Conservation (phyloP, 2,329 filamentous ascomycete species). For the Pseudohalonectria lignicola region DNA sequence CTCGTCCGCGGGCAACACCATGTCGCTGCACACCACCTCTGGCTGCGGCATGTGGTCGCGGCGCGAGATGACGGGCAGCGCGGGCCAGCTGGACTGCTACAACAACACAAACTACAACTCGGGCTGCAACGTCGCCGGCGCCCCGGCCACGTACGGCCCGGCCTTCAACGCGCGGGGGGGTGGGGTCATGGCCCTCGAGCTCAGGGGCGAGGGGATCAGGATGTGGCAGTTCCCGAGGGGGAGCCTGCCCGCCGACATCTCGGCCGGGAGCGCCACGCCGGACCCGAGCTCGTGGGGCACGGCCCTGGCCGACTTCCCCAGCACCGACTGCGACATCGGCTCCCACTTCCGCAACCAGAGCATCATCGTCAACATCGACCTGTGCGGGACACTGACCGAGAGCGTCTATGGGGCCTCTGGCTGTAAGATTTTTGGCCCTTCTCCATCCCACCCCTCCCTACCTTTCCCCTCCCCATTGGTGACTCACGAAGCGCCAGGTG, state of each 20-base stretch:
- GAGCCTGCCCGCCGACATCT: conserved; percentile 40
- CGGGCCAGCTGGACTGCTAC: conserved; percentile 34
- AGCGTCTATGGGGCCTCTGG: conserved; percentile 32
- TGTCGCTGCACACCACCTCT: conserved; percentile 47
- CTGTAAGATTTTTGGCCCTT: conserved; percentile 18
- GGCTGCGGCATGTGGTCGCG: conserved; percentile 36
- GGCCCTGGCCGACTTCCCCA: conserved; percentile 54
- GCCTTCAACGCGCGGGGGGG: conserved; percentile 42
- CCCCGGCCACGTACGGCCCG: conserved; percentile 31
- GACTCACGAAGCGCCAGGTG: no score
- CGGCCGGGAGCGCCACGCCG: conserved; percentile 25
- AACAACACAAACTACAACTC: conserved; percentile 34
- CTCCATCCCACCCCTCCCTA: neutral
- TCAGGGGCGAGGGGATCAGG: conserved; percentile 48
- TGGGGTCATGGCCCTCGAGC: conserved; percentile 50
- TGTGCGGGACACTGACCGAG: conserved; percentile 48
- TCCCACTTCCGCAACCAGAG: conserved; percentile 53
- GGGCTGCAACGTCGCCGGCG: conserved; percentile 41
- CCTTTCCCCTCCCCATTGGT: neutral
- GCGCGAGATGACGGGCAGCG: conserved; percentile 38
- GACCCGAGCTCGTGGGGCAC: conserved; percentile 52
- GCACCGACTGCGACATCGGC: conserved; percentile 47
- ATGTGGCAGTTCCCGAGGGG: conserved; percentile 47
- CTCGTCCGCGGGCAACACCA: conserved; percentile 38
- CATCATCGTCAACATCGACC: conserved; percentile 55